Evolutionary conservation across 2,329 filamentous ascomycete genomes (phyloP), one percentile per base, ranked within the genome.

Genomic region (Clonostachys sp.): DNA sequence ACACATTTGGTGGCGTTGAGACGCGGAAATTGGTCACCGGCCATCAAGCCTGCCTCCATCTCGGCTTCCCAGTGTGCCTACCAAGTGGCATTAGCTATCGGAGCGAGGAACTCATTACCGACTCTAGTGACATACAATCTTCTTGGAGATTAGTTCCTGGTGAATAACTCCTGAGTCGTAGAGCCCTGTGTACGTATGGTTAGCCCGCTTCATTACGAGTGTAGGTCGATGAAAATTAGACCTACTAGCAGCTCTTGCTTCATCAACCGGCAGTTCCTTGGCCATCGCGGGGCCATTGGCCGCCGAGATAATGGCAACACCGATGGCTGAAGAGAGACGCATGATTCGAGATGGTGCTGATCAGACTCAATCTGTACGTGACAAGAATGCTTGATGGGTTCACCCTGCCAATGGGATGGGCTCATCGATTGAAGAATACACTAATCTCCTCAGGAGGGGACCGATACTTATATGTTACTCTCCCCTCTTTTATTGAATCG

Each of bases 1-100:
- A 51, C 42, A 39, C 56, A 58, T 50, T 57, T 56, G 8, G 56
- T 56, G 38, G 56, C 56, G 6, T 52, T 51, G 40, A 58, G 54
- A 8, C 54, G 49, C 30, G 56, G 56, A 52, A 54, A 57, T 18
- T 51, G 41, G 30, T 52, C 49, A 6, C 55, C 55, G 49, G 56
- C 50, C 51, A 58, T 50, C 14, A 57, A 48, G 12, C 56, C 56
- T 8, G 52, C 53, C 12, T 46, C 50, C 42, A 55, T 53, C 45
- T 58, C 54, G 5, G 51, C 54, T 36, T 56, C 43, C 54, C 54
- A 56, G 39, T 30, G 24, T 30, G 24, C 24, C 24, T 30, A 30
- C 24, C 8, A 30, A 10, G 8, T 30, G 9, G 4, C 9, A 9
- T 30, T 30, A 30, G 24, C 24, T 10, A 30, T 30, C 1, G 9